Evolutionary conservation across 495 filamentous ascomycete genomes (phyloP).

Genomic region (Tuber indicum): DNA sequence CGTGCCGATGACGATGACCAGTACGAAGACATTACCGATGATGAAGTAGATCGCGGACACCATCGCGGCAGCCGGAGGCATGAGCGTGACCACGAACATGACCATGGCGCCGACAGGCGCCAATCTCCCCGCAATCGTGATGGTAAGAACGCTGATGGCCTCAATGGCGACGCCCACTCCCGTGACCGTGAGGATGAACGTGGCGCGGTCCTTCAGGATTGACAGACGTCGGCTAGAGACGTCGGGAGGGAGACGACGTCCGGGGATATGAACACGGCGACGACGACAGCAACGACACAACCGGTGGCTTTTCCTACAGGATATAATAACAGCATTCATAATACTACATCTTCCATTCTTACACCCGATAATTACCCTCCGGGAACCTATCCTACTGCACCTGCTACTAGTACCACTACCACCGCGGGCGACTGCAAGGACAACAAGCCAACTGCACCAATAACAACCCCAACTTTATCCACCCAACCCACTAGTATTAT

Average conservation of each 20-base stretch:
- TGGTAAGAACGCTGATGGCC: background rate
- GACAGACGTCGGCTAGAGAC: slow-evolving; percentile 40
- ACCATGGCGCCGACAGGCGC: slow-evolving; percentile 7
- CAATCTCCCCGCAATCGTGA: slow-evolving; percentile 6
- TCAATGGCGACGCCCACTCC: slow-evolving; percentile 1
- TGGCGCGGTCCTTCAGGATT: slow-evolving; percentile 22
- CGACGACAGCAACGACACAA: background rate
- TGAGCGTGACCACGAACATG: slow-evolving; percentile 3
- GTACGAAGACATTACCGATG: slow-evolving; percentile 50
- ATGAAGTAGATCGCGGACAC: slow-evolving; percentile 40
- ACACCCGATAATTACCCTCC: slow-evolving; percentile 23
- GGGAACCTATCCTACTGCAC: slow-evolving; percentile 14
- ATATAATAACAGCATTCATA: slow-evolving; percentile 9
- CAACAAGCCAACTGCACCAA: slow-evolving; percentile 7
- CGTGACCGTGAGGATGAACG: slow-evolving; percentile 23
- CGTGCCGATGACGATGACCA: slow-evolving; percentile 55
- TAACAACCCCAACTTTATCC: background rate
- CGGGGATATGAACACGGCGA: slow-evolving; percentile 8
- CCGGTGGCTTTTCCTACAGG: slow-evolving; percentile 17
- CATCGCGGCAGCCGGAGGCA: slow-evolving; percentile 10
- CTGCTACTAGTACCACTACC: slow-evolving; percentile 2
- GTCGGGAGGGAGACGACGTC: slow-evolving; percentile 22
- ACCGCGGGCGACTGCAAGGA: slow-evolving; percentile 8
- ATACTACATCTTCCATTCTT: slow-evolving; percentile 22
- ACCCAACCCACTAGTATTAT: background rate